phyloP scores from a whole-genome alignment of 306 rosid genomes.

The Dryas alaskensis region DNA sequence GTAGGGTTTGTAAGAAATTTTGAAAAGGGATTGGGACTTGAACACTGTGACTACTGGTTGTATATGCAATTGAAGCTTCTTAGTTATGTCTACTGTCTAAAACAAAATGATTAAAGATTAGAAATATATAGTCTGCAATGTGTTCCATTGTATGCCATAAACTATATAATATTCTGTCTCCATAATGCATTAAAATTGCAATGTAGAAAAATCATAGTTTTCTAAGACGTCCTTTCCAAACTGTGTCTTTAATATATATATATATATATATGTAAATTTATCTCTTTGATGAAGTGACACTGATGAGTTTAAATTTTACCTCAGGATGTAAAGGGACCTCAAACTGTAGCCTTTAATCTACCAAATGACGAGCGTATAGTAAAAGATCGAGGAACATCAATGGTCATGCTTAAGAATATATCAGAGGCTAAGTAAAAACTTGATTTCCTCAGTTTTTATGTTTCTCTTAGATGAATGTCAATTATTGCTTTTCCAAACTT shows the following conservation, averaged over 20 bases:
- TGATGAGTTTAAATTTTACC: constrained; percentile 23
- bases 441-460: constrained; percentile 24
- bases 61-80: background rate
- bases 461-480: constrained; percentile 16
- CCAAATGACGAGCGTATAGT: constrained; percentile 94
- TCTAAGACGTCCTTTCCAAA: background rate
- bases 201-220: background rate
- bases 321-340: constrained; percentile 98
- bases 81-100: background rate
- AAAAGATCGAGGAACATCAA: constrained; percentile 82
- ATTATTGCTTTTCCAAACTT: constrained; percentile 15
- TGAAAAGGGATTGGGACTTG: too few relatives aligned
- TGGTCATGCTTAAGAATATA: constrained; percentile 98
- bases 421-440: constrained; percentile 82
- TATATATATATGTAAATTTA: background rate
- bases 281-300: constrained; percentile 17
- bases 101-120: background rate
- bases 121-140: background rate
- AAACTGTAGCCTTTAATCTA: constrained; percentile 91
- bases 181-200: background rate
- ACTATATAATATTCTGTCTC: background rate
- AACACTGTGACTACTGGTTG: background rate
- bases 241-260: background rate
- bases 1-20: too few relatives aligned
- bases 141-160: background rate